Base-by-base conservation (phyloP, 352 stramenopile genomes). In the Phytophthora tentaculata region DNA sequence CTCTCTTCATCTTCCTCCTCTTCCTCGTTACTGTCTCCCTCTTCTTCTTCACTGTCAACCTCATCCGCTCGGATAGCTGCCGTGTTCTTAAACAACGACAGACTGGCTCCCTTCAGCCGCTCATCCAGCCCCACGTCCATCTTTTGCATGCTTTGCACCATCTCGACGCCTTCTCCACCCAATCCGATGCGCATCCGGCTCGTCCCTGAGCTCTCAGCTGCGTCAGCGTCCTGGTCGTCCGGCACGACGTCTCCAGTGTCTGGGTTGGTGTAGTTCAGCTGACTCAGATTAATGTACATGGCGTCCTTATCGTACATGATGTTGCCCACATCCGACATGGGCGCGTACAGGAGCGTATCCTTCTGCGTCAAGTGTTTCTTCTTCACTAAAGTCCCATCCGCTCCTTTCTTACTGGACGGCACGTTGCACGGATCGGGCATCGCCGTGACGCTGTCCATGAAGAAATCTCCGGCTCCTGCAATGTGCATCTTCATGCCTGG, bases 251-350 rank as follows among this genome's bases (percentile, higher is more conserved):
- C 83, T 51, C 88, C 83, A 32, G 80, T 93, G 61, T 97, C 92
- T 19, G 90, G 92, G 63, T 98, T 98, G 6, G 96, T 98, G 79
- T 98, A 98, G 67, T 98, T 98, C 20, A 95, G 71, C 52, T 91
- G 83, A 26, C 81, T 89, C 67, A 99, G 86, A 67, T 99, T 98
- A 76, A 99, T 99, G 85, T 99, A 99, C 74, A 99, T 97, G 28
- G 97, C 98, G 67, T 99, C 98, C 77, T 99, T 99, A 76, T 99
- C 98, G 64, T 98, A 99, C 64, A 95, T 92, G 55, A 99, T 98
- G 64, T 94, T 97, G 65, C 98, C 98, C 2, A 99, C 96, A 73
- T 99, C 98, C 41, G 85, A 92, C 85, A 94, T 94, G 1, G 85
- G 85, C 13, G 85, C 85, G 62, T 94, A 94, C 39, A 94, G 73